Conservation (phyloP, 2,329 filamentous ascomycete genomes). For the Parastagonospora avenae region DNA sequence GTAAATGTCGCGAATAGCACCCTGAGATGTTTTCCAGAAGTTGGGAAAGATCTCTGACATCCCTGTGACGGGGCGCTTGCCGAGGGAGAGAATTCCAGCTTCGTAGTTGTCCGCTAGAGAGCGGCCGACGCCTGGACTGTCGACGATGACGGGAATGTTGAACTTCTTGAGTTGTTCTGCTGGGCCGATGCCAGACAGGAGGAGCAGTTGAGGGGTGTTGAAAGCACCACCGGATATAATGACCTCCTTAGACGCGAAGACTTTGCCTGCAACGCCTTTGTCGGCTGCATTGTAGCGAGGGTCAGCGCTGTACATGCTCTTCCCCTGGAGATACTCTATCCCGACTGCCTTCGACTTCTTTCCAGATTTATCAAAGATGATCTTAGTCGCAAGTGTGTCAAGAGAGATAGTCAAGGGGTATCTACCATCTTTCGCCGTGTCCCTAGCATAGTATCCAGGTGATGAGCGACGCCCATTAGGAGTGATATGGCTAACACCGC, state of each 20-base stretch:
- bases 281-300: constrained; percentile 38
- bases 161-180: constrained; percentile 57
- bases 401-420: constrained; percentile 39
- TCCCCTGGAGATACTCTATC: constrained; percentile 51
- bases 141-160: constrained; percentile 57
- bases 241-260: constrained; percentile 43
- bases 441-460: constrained; percentile 52
- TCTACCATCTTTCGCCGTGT: constrained; percentile 51
- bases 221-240: constrained; percentile 56
- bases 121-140: constrained; percentile 64
- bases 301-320: constrained; percentile 52
- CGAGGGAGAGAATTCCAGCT: constrained; percentile 24
- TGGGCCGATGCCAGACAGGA: constrained; percentile 67
- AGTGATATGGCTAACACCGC: constrained; percentile 32
- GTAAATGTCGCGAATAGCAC: constrained; percentile 32
- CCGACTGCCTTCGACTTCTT: constrained; percentile 48
- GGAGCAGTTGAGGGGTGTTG: constrained; percentile 66
- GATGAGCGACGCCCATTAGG: constrained; percentile 29
- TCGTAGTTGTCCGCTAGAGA: constrained; percentile 31
- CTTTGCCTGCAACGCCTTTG: constrained; percentile 41
- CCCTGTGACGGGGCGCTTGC: constrained; percentile 18
- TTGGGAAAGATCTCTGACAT: constrained; percentile 29
- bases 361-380: constrained; percentile 44
- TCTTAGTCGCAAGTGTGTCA: constrained; percentile 50
- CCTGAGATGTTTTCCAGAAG: constrained; percentile 31